These are phyloP conservation scores for Fusarium incarnatum DNA, from an alignment of 2,329 filamentous ascomycete species.

Conservation along the genomic window DNA sequence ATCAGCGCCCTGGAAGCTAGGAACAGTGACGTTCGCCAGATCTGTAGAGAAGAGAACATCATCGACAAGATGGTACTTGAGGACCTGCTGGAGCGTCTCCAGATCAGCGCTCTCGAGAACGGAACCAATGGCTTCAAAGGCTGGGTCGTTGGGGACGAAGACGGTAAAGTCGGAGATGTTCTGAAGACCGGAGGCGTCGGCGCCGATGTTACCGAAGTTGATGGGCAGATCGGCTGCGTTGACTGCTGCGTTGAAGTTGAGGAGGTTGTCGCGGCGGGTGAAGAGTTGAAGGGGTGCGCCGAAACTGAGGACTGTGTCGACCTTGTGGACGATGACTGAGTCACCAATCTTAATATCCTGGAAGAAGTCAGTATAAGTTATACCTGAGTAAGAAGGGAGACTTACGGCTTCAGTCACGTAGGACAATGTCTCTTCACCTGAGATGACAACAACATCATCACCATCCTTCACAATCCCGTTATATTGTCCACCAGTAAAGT, in stretches of 20 bases:
- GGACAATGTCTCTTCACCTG: conserved; percentile 49
- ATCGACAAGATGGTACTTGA: conserved; percentile 49
- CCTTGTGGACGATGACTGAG: conserved; percentile 48
- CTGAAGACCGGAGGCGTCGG: conserved; percentile 28
- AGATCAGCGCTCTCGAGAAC: conserved; percentile 40
- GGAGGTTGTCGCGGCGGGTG: conserved; percentile 45
- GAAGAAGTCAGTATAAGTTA: neutral
- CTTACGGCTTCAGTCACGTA: conserved; percentile 50
- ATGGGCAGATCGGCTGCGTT: conserved; percentile 44
- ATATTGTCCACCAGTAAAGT: conserved; percentile 53
- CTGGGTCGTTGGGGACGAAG: conserved; percentile 46
- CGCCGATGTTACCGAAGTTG: conserved; percentile 42
- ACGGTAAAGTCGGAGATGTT: conserved; percentile 50
- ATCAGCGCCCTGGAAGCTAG: conserved; percentile 40
- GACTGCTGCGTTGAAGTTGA: conserved; percentile 47
- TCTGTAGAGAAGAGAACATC: conserved; percentile 48
- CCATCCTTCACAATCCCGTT: conserved; percentile 51
- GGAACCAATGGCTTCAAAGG: conserved; percentile 48
- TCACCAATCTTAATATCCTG: conserved; percentile 49
- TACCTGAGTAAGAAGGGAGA: neutral
- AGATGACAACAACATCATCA: conserved; percentile 49
- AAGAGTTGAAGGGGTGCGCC: conserved; percentile 49
- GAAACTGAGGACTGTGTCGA: conserved; percentile 47
- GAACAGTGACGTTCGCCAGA: conserved; percentile 46
- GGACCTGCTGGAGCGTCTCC: conserved; percentile 45